Evolutionary conservation across 1,139 yeast genomes (phyloP).

Genomic region (Zygoascus meyerae): DNA sequence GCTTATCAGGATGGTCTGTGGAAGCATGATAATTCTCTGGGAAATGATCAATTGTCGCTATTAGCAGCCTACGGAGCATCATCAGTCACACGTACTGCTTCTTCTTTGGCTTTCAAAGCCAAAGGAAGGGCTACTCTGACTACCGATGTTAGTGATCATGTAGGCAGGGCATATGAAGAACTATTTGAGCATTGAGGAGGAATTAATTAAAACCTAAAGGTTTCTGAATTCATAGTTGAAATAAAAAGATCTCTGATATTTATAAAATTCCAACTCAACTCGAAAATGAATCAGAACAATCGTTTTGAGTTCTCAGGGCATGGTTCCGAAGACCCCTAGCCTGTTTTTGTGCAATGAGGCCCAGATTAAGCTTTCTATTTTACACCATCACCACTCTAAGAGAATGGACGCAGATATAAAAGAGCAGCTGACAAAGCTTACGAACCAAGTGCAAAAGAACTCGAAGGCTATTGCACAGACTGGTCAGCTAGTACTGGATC

Average conservation of each 20-base stretch:
- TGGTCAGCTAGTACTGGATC: conserved; percentile 66
- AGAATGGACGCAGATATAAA: conserved; percentile 11
- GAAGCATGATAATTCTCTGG: conserved; percentile 39
- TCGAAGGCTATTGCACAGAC: conserved; percentile 48
- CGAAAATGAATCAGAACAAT: too few relatives aligned
- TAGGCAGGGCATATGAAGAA: conserved; percentile 58
- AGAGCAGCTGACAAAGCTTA: conserved; percentile 25
- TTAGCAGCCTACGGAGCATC: conserved; percentile 75
- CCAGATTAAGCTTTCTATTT: neutral
- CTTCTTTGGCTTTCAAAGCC: conserved; percentile 55
- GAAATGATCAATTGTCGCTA: conserved; percentile 38
- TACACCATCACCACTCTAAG: neutral
- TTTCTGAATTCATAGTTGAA: too few relatives aligned
- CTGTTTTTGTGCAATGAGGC: too few relatives aligned
- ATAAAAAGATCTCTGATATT: too few relatives aligned
- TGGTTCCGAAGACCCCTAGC: too few relatives aligned
- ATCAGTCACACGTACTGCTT: conserved; percentile 59
- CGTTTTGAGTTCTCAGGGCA: too few relatives aligned
- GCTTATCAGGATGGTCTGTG: conserved; percentile 55
- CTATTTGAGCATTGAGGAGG: conserved; percentile 36
- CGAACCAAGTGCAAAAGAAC: conserved; percentile 29
- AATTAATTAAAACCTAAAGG: too few relatives aligned
- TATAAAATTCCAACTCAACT: too few relatives aligned
- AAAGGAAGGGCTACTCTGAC: conserved; percentile 82
- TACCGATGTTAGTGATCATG: conserved; percentile 63